Evolutionary conservation across 495 filamentous ascomycete genomes (phyloP).

Genomic region (Patellaria atrata): DNA sequence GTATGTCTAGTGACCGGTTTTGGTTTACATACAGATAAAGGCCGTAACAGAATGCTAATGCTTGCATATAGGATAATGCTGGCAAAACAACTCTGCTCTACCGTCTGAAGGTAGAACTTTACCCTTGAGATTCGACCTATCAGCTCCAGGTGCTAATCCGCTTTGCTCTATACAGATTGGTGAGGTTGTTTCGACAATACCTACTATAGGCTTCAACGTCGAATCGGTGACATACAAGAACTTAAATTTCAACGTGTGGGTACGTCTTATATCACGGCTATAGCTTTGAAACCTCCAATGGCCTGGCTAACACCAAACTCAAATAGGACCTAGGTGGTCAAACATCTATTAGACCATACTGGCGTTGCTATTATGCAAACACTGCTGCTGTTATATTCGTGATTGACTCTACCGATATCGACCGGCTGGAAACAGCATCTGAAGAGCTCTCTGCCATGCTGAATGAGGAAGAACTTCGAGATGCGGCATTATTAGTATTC

Average conservation of each 20-base stretch:
- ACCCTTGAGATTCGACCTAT: neutral
- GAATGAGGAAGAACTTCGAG: conserved; percentile 87
- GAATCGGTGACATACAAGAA: conserved; percentile 96
- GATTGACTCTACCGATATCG: conserved; percentile 93
- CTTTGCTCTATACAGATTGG: conserved; percentile 53
- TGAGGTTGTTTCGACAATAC: conserved; percentile 97
- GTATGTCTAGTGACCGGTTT: conserved; percentile 35
- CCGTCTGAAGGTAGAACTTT: conserved; percentile 63
- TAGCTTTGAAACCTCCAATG: neutral
- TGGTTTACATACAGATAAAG: no score
- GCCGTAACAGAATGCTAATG: conserved; percentile 5
- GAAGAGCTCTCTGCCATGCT: conserved; percentile 92
- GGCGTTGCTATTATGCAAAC: conserved; percentile 98
- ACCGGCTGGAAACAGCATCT: conserved; percentile 76
- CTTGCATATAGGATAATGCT: conserved; percentile 68
- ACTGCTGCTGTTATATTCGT: conserved; percentile 99
- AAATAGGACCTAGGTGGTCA: conserved; percentile 77
- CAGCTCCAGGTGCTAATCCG: neutral
- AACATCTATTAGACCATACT: conserved; percentile 93
- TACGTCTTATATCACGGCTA: conserved; percentile 26
- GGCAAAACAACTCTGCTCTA: conserved; percentile 96
- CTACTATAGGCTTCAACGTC: conserved; percentile 98
- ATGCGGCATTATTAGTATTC: conserved; percentile 86
- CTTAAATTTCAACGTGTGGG: conserved; percentile 97
- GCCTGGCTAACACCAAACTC: conserved; percentile 2